Evolutionary conservation across 176 grass and related monocot species (phyloP).

Genomic region (Avena atlantica): DNA sequence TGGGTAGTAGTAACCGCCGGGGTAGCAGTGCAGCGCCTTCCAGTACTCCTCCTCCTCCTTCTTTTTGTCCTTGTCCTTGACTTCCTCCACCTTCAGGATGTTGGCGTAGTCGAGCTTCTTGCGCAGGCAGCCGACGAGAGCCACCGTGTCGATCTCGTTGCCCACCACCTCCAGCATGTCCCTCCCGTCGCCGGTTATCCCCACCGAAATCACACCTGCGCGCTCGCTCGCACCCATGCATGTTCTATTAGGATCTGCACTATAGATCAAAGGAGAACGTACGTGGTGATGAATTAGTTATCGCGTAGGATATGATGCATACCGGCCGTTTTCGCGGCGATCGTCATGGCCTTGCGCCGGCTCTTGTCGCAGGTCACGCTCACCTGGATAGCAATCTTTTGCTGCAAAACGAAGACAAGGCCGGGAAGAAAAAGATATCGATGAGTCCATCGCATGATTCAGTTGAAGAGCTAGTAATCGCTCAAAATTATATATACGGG

Average conservation of each 20-base stretch:
- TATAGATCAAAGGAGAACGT: background rate
- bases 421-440: background rate
- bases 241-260: background rate
- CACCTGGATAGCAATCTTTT: conserved; percentile 63
- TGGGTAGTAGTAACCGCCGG: conserved; percentile 23
- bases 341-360: conserved; percentile 41
- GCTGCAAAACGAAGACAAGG: conserved; percentile 24
- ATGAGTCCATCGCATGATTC: background rate
- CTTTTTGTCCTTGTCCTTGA: conserved; percentile 42
- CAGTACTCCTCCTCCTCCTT: background rate
- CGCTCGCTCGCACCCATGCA: background rate
- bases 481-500: too few species aligned
- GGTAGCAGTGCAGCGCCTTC: background rate
- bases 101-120: conserved; percentile 51
- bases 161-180: conserved; percentile 67
- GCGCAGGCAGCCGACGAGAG: conserved; percentile 48
- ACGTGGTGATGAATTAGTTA: background rate
- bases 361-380: conserved; percentile 52
- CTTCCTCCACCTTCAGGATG: conserved; percentile 65
- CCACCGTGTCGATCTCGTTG: conserved; percentile 55
- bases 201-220: conserved; percentile 48
- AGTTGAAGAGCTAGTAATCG: background rate
- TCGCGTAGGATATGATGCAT: background rate
- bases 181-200: conserved; percentile 54
- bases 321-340: conserved; percentile 32